Evolutionary conservation across 192 early-diverging fungal species (phyloP), one percentile per base, ranked within the genome.

Genomic region (Rhizophagus clarus): DNA sequence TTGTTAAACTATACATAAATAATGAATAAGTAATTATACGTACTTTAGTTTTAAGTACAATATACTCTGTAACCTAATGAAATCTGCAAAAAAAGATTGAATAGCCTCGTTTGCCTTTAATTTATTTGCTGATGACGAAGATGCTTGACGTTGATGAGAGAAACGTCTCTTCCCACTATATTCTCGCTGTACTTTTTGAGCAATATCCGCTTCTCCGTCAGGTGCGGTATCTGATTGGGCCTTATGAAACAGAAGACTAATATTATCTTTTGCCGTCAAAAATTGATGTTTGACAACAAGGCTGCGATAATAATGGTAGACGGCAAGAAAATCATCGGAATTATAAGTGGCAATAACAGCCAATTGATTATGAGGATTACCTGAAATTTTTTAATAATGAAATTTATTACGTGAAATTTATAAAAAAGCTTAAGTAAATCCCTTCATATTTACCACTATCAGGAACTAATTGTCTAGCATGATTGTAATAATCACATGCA

Each of bases 351-450:
- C 86, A 64, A 94, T 85, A 2, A 94, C 92, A 1, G 91, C 93
- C n/a, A 94, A 83, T 83, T 94, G 93, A 80, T 94, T 94, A 79
- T 91, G 94, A 0, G 93, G 92, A 76, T 93, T 93, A 49, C 90
- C 90, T 69, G 37, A 22, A 68, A 47, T n/a, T 34, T 49, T 31
- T 29, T 34, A 37, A 49, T 37, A 9, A 69, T 29, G 6, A 63
- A 20, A 51, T 32, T 11, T 14, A 29, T 26, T 74, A 15, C 4
- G 60, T 26, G 24, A 61, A n/a, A n/a, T n/a, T n/a, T 11, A 37
- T 1, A 72, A 28, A 1, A 51, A 47, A 20, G 3, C 4, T 9
- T 72, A 56, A 56, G 1, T 22, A 73, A 51, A 3, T 20, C 17
- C 15, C 2, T 60, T 12, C 2, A 20, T 60, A 74, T 51, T 82